phyloP scores from a whole-genome alignment of 257 asterid species.

The Ocimum tenuiflorum region DNA sequence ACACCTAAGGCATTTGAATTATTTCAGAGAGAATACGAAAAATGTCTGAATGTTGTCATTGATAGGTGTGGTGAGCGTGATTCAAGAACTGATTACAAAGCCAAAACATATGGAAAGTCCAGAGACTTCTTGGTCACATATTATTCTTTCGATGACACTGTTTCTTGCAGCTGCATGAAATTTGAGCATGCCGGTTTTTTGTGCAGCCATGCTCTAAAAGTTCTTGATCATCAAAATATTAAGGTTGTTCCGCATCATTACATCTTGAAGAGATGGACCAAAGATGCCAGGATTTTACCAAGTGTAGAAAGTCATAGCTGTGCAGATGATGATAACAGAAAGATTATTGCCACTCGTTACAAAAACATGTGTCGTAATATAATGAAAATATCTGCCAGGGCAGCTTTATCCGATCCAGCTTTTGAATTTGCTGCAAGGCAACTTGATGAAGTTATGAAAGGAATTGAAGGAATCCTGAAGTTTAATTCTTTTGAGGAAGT shows the following conservation, averaged over 20 bases:
- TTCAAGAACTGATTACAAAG: constrained; percentile 42
- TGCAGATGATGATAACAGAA: constrained; percentile 31
- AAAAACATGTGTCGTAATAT: constrained; percentile 42
- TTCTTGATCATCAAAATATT: constrained; percentile 53
- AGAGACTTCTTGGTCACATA: constrained; percentile 36
- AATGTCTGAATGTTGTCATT: constrained; percentile 42
- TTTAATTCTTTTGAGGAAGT: constrained; percentile 36
- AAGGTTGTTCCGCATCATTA: constrained; percentile 45
- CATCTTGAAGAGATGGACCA: constrained; percentile 60
- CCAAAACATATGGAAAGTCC: constrained; percentile 46
- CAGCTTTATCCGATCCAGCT: constrained; percentile 48
- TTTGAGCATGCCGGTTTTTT: constrained; percentile 52
- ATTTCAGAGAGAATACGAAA: constrained; percentile 58
- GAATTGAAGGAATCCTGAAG: constrained; percentile 45
- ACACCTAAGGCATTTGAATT: constrained; percentile 48
- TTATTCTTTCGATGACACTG: constrained; percentile 41
- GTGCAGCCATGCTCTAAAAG: constrained; percentile 57
- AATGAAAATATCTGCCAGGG: constrained; percentile 49
- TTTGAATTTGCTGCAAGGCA: constrained; percentile 51
- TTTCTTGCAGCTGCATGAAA: constrained; percentile 60
- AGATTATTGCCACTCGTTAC: constrained; percentile 43
- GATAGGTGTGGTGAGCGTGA: constrained; percentile 42
- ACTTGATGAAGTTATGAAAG: constrained; percentile 50
- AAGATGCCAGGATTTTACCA: constrained; percentile 44
- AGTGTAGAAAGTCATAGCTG: constrained; percentile 24